Percentiles rank a stretch among this genome's conserved stretches.
Evolutionary conservation across 257 asterid genomes (phyloP).

Genomic region (Avicennia marina): DNA sequence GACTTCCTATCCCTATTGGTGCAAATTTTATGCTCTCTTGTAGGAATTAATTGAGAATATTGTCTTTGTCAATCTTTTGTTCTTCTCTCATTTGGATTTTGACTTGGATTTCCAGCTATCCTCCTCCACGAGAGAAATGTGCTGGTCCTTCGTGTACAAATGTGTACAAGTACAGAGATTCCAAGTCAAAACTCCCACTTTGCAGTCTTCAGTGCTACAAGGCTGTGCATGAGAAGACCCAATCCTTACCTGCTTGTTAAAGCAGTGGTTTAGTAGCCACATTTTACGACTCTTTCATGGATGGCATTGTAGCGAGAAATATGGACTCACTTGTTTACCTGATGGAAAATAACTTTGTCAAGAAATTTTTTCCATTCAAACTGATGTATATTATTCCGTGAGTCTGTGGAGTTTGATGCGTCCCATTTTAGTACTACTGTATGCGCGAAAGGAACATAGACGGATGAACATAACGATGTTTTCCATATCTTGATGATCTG

Average conservation of each 20-base stretch:
- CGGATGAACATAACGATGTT: not conserved
- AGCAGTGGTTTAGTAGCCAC: not conserved
- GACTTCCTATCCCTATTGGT: not conserved
- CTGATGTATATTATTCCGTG: not conserved
- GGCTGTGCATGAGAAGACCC: slow-evolving; percentile 44
- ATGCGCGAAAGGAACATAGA: not conserved
- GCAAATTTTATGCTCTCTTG: not conserved
- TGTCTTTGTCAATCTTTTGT: not conserved
- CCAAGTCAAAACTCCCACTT: slow-evolving; percentile 69
- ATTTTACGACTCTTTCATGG: not conserved
- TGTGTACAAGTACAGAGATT: slow-evolving; percentile 68
- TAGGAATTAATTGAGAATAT: not conserved
- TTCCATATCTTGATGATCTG: not conserved
- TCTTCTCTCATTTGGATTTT: slow-evolving; percentile 11
- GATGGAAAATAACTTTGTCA: not conserved
- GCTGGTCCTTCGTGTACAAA: slow-evolving; percentile 74
- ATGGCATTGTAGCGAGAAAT: not conserved
- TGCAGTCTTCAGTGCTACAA: slow-evolving; percentile 82
- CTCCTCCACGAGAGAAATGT: slow-evolving; percentile 78
- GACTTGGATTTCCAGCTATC: slow-evolving; percentile 47
- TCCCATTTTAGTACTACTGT: not conserved
- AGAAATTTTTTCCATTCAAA: not conserved
- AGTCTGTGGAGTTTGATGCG: not conserved
- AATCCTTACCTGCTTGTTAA: slow-evolving; percentile 41
- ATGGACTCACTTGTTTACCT: not conserved